phyloP scores from a whole-genome alignment of 768 basidiomycete genomes.

The Pluteus cervinus region DNA sequence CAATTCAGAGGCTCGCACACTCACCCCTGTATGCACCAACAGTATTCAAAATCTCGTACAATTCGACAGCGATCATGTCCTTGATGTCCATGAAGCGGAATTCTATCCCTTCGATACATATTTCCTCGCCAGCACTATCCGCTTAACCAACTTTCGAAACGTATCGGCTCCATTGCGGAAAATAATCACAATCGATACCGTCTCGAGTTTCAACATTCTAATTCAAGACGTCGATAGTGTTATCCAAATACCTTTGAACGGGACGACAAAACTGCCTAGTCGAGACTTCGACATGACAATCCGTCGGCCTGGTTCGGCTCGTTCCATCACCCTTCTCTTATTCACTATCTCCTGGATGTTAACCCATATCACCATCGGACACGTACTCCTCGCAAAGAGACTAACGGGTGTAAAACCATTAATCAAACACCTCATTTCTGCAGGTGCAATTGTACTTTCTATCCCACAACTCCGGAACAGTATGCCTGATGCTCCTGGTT shows the following conservation, averaged over 20 bases:
- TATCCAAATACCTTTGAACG: constrained; percentile 15
- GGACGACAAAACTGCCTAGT: constrained; percentile 23
- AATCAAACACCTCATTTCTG: constrained; percentile 31
- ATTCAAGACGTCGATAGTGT: constrained; percentile 33
- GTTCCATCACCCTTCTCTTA: constrained; percentile 37
- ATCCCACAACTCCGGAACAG: constrained; percentile 46
- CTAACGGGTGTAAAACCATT: constrained; percentile 22
- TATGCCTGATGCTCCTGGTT: constrained; percentile 53
- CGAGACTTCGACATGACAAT: constrained; percentile 43
- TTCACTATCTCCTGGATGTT: constrained; percentile 49
- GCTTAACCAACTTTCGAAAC: constrained; percentile 28
- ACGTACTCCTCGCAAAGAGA: constrained; percentile 36
- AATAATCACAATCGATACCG: constrained; percentile 34
- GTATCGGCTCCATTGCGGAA: constrained; percentile 35
- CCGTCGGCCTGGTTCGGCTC: constrained; percentile 36
- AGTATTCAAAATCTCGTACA: constrained; percentile 52
- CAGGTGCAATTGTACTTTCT: constrained; percentile 34
- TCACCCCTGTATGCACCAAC: neutral
- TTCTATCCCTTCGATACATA: constrained; percentile 58
- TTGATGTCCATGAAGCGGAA: constrained; percentile 48
- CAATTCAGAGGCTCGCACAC: neutral
- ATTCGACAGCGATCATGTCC: constrained; percentile 50
- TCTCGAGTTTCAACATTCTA: constrained; percentile 40
- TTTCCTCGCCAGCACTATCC: constrained; percentile 40
- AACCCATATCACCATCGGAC: constrained; percentile 43